These are phyloP conservation scores for Backusella parvicylindrica DNA, from an alignment of 192 early-diverging fungal genomes.

Conservation along the genomic window DNA sequence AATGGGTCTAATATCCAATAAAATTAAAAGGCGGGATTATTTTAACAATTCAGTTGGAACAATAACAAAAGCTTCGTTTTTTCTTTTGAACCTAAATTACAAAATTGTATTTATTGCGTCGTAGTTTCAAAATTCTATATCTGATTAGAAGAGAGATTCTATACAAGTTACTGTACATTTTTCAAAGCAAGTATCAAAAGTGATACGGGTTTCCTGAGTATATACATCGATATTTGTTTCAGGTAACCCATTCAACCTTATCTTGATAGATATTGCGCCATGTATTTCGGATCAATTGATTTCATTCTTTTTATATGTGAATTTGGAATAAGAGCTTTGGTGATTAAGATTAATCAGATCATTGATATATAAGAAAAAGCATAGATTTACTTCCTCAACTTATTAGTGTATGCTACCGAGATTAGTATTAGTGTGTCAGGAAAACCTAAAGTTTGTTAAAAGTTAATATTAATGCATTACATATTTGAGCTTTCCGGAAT, in stretches of 20 bases:
- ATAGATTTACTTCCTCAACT: too few relatives aligned
- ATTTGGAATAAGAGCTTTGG: too few relatives aligned
- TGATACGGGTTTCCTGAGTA: not conserved
- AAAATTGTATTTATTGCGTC: not conserved
- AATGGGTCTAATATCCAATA: slow-evolving; percentile 3
- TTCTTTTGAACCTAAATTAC: not conserved
- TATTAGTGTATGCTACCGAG: too few relatives aligned
- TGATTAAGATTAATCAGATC: slow-evolving; percentile 24
- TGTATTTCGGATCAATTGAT: slow-evolving; percentile 22
- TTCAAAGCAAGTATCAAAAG: not conserved
- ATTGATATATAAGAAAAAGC: too few relatives aligned
- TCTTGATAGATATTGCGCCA: slow-evolving; percentile 30
- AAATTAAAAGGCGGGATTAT: not conserved
- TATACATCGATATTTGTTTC: not conserved
- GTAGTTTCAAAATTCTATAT: slow-evolving; percentile 2
- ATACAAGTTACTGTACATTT: not conserved
- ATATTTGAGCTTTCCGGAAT: too few relatives aligned
- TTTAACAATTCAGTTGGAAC: slow-evolving; percentile 1
- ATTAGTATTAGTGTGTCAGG: too few relatives aligned
- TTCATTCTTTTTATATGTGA: slow-evolving; percentile 23
- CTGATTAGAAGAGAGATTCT: not conserved
- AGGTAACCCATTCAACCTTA: slow-evolving; percentile 12
- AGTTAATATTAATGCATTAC: too few relatives aligned
- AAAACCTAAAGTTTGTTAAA: too few relatives aligned
- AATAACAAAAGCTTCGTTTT: not conserved